Evolutionary conservation across 352 stramenopile genomes (phyloP).

Genomic region (Phytopythium montanum): DNA sequence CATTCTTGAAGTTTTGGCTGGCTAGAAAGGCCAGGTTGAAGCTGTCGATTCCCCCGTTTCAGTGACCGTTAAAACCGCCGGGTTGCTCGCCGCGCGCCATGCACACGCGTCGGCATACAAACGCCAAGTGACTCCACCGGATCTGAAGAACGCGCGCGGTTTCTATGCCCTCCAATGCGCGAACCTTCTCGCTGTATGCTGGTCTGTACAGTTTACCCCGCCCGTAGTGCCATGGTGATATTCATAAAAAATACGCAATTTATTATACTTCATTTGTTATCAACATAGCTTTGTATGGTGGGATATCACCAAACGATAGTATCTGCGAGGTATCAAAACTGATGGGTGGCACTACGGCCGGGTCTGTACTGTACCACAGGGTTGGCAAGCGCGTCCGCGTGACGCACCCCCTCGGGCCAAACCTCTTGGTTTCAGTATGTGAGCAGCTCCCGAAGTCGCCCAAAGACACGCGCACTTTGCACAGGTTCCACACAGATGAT

Average conservation of each 20-base stretch:
- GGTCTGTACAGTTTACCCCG: no score
- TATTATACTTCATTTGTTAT: neutral
- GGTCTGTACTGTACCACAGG: no score
- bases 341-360: no score
- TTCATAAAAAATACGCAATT: no score
- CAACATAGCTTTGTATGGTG: no score
- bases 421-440: neutral
- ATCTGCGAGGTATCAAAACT: no score
- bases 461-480: slow-evolving; percentile 5
- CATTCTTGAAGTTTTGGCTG: slow-evolving; percentile 1
- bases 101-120: neutral
- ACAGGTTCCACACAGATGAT: neutral
- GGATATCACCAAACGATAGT: no score
- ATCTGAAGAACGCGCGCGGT: neutral
- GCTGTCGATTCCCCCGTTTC: neutral
- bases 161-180: no score
- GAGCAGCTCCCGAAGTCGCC: neutral
- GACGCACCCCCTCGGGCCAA: neutral
- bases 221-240: no score
- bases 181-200: no score
- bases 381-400: neutral
- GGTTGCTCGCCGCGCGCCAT: neutral
- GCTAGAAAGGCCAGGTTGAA: neutral
- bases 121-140: neutral
- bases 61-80: slow-evolving; percentile 4